Percentiles rank a stretch among this genome's conserved stretches.
phyloP scores from a whole-genome alignment of 306 rosid species.

The Quercus parvula region DNA sequence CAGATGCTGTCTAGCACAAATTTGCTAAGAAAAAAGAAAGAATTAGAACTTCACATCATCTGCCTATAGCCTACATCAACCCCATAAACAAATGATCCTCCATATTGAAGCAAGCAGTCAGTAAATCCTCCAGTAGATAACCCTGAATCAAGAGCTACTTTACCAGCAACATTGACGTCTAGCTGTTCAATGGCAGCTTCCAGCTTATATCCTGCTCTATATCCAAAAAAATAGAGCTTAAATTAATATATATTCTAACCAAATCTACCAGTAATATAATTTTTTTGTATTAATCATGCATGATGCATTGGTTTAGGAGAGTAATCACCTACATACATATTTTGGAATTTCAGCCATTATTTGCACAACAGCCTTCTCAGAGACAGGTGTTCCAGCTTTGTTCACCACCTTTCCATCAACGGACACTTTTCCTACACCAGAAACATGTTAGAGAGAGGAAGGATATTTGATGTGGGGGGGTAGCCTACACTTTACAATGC shows the following conservation, averaged over 20 bases:
- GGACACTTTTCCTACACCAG: conserved; percentile 68
- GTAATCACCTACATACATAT: too few relatives aligned
- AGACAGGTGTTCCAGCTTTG: conserved; percentile 30
- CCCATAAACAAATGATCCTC: conserved; percentile 86
- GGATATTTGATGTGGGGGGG: too few relatives aligned
- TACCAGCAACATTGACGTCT: conserved; percentile 64
- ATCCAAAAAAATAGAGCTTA: background rate
- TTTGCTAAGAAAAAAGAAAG: too few relatives aligned
- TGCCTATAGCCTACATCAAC: conserved; percentile 63
- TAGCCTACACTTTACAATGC: too few relatives aligned
- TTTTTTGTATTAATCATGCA: conserved; percentile 9
- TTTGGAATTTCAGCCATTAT: too few relatives aligned
- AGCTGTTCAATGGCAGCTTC: conserved; percentile 93
- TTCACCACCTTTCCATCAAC: conserved; percentile 77
- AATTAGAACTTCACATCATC: too few relatives aligned
- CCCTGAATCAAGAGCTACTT: conserved; percentile 95
- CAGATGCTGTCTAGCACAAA: background rate
- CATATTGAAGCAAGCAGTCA: conserved; percentile 91
- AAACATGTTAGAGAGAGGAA: background rate
- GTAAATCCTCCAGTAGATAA: conserved; percentile 95
- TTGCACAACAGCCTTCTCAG: too few relatives aligned
- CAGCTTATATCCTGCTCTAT: conserved; percentile 91
- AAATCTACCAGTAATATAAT: conserved; percentile 5
- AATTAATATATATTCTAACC: conserved; percentile 10
- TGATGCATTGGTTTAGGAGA: conserved; percentile 15